phyloP scores from a whole-genome alignment of 2,329 filamentous ascomycete species.

The Trichoderma atrobrunneum region DNA sequence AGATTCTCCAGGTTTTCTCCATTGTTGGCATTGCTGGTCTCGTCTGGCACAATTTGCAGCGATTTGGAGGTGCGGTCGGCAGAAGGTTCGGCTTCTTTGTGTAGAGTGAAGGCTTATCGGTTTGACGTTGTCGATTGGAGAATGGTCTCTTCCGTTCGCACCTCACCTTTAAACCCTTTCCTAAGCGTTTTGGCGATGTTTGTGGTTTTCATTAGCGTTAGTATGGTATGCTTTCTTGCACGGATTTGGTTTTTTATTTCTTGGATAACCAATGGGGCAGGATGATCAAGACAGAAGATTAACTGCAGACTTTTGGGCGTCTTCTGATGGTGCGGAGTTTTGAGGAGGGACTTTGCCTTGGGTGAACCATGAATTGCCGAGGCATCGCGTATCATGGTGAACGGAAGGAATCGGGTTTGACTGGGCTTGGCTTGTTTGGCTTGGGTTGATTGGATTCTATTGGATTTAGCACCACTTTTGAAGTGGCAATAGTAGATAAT shows the following conservation, averaged over 20 bases:
- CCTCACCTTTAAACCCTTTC: background rate
- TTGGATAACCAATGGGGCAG: background rate
- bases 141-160: background rate
- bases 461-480: background rate
- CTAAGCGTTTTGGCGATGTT: background rate
- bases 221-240: background rate
- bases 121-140: background rate
- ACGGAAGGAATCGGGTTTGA: background rate
- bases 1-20: constrained; percentile 54
- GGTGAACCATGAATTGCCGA: background rate
- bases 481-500: background rate
- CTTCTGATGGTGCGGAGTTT: background rate
- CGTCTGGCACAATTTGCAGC: constrained; percentile 39
- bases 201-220: background rate
- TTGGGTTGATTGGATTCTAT: background rate
- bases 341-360: background rate
- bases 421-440: background rate
- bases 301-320: background rate
- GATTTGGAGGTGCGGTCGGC: constrained; percentile 26
- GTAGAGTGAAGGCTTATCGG: constrained; percentile 1
- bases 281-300: background rate
- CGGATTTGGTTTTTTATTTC: background rate
- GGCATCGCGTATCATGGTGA: background rate
- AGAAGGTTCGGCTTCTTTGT: constrained; percentile 23
- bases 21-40: constrained; percentile 46